Conservation (phyloP, 371 early-diverging fungal genomes). For the Rhizopus stolonifer region DNA sequence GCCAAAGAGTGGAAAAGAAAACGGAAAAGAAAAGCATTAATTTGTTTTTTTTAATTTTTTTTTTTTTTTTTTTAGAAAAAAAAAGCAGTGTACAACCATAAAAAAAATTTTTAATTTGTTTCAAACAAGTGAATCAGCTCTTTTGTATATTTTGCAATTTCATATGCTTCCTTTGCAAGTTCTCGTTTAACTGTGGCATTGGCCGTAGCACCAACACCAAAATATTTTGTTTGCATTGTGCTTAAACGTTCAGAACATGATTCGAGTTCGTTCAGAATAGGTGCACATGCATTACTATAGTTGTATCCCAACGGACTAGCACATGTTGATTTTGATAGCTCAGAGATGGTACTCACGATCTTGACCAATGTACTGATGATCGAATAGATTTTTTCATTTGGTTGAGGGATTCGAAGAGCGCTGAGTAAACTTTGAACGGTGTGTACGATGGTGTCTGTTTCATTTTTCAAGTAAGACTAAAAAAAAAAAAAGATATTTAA, state of each 20-base stretch:
- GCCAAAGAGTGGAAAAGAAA: not conserved
- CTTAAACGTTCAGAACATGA: constrained; percentile 15
- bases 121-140: constrained; percentile 62
- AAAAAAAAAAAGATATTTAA: not conserved
- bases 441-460: constrained; percentile 85
- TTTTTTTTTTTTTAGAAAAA: too few species aligned
- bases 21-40: constrained; percentile 1
- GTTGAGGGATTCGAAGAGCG: constrained; percentile 66
- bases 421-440: constrained; percentile 80
- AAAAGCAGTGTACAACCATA: too few species aligned
- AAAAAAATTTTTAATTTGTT: constrained; percentile 1
- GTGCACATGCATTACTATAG: constrained; percentile 38
- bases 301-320: constrained; percentile 35
- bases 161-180: constrained; percentile 84
- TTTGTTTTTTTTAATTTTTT: too few species aligned
- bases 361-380: constrained; percentile 70
- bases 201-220: constrained; percentile 21
- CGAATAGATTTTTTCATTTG: constrained; percentile 64
- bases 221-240: constrained; percentile 8
- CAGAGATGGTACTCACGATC: constrained; percentile 42
- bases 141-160: constrained; percentile 87
- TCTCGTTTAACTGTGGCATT: constrained; percentile 77
- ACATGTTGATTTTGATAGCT: constrained; percentile 45
- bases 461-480: constrained; percentile 67
- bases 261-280: constrained; percentile 59